Evolutionary conservation across 805 yeast species (phyloP).

Genomic region (Metschnikowia sp.): DNA sequence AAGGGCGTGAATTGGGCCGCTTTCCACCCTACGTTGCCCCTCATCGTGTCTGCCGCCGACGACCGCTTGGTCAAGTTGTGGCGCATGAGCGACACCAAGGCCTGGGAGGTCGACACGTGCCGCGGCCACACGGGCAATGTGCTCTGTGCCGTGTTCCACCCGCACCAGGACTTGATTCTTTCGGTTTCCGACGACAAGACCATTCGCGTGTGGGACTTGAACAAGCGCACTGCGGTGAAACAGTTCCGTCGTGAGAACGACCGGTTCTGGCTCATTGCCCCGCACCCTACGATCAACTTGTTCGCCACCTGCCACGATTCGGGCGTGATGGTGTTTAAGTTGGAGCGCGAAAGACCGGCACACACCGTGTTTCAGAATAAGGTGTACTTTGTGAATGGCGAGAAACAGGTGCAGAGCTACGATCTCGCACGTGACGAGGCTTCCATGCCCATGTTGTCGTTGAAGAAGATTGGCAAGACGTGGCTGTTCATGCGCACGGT

Average conservation of each 20-base stretch:
- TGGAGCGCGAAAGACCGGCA: conserved; percentile 98
- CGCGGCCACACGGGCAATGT: conserved; percentile 97
- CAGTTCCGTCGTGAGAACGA: conserved; percentile 92
- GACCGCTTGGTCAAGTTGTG: conserved; percentile 93
- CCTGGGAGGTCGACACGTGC: conserved; percentile 99
- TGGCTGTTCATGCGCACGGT: conserved; percentile 84
- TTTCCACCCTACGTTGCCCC: conserved; percentile 94
- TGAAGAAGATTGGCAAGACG: conserved; percentile 78
- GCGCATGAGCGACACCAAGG: conserved; percentile 97
- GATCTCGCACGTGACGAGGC: conserved; percentile 63
- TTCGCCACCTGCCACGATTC: conserved; percentile 96
- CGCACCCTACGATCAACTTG: conserved; percentile 86
- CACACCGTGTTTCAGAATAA: conserved; percentile 67
- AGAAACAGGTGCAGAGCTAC: conserved; percentile 79
- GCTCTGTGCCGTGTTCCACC: conserved; percentile 86
- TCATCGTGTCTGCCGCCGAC: conserved; percentile 94
- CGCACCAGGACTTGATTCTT: conserved; percentile 84
- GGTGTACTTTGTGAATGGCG: conserved; percentile 72
- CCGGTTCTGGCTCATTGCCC: conserved; percentile 88
- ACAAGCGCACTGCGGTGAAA: conserved; percentile 88
- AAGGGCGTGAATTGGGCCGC: conserved; percentile 99
- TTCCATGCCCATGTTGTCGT: conserved; percentile 74
- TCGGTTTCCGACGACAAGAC: conserved; percentile 97
- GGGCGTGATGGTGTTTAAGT: conserved; percentile 96
- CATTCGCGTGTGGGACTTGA: conserved; percentile 93